A percentile compares a stretch with the other conserved stretches of the same genome.
Evolutionary conservation across 306 rosid genomes (phyloP).

Genomic region (Cicer chorassanicum): DNA sequence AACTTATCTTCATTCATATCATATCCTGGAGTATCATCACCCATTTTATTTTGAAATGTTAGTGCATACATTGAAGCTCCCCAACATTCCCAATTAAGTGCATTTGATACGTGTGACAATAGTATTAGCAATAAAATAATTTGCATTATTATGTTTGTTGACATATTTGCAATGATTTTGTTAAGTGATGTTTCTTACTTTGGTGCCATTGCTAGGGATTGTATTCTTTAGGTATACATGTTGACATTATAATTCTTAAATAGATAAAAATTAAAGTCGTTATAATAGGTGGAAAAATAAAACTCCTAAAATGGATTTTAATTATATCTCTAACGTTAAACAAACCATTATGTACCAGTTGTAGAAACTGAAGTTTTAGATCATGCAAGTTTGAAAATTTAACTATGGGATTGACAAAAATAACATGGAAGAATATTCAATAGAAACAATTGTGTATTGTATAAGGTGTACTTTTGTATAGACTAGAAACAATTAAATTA

Average conservation of each 20-base stretch:
- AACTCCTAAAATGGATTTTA: slow-evolving; percentile 1
- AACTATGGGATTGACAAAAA: not conserved
- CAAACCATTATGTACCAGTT: not conserved
- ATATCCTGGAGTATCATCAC: not conserved
- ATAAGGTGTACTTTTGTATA: no score
- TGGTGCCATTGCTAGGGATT: not conserved
- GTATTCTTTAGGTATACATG: not conserved
- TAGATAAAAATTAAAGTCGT: not conserved
- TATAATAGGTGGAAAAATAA: not conserved
- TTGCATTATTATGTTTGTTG: not conserved
- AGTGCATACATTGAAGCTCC: not conserved
- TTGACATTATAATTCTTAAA: not conserved
- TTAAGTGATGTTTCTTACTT: not conserved
- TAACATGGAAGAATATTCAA: not conserved
- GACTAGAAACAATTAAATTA: not conserved
- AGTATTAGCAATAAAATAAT: not conserved
- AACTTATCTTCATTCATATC: not conserved
- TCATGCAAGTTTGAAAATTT: not conserved
- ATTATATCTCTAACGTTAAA: slow-evolving; percentile 9
- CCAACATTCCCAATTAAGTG: not conserved
- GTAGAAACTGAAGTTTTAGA: not conserved
- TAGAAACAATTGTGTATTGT: not conserved
- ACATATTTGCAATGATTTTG: slow-evolving; percentile 1
- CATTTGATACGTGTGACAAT: not conserved
- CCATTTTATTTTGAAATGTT: not conserved